Base-by-base conservation (phyloP, 129 eudicot genomes). In the Calendula officinalis region DNA sequence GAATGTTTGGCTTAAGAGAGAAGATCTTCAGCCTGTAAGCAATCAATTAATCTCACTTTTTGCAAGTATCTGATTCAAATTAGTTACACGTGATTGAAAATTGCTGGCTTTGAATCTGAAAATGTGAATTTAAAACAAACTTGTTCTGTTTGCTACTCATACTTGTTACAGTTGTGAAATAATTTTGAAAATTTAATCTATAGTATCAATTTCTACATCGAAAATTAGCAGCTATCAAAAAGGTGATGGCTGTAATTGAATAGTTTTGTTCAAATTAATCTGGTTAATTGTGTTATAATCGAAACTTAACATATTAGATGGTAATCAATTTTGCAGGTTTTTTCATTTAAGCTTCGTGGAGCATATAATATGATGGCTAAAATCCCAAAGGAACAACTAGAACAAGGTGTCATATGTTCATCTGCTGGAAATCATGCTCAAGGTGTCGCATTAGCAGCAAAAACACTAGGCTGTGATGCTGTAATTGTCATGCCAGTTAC, bases 281-380 rank as follows among this genome's bases (percentile, higher is more conserved):
- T 58, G 10, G 43, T 7, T 53, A 35, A 57, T 38, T 46, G 11
- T 27, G 33, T 33, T n/a, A 5, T 8, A 12, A 45, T 10, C 14
- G 5, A 10, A 8, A 8, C 32, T 60, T 72, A 38, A 27, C 51
- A 22, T 42, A 56, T 39, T 16, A 17, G 9, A 11, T 48, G 32
- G 16, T 63, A 5, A 40, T 14, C 34, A 12, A 49, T 39, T 6
- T 58, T 74, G 62, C 52, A 90, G 97, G 97, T 90, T 45, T 91
- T 87, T 66, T 91, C 96, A 1, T 87, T 87, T 63, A 91, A 91
- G 82, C 79, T 91, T 51, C 90, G 96, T 3, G 96, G 98, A 49
- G 98, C 98, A 22, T 91, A 91, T 60, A 91, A 91, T 54, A 87
- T 91, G 98, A 87, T 91, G 98, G 96, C 87, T 11, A 91, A 87